phyloP scores from a whole-genome alignment of 805 yeast genomes.

The Starmerella kuoi region DNA sequence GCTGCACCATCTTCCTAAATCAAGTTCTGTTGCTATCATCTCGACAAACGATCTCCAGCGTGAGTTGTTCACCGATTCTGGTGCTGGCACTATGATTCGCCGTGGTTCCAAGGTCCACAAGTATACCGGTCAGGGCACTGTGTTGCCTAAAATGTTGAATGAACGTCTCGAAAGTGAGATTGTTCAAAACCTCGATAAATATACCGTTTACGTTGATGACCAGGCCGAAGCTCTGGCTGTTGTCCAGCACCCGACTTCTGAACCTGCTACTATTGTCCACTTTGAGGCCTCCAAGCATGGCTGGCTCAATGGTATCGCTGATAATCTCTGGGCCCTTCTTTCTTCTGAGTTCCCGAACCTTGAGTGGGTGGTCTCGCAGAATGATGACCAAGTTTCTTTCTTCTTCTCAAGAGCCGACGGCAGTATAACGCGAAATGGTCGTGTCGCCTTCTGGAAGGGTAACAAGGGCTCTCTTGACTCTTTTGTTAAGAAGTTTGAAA shows the following conservation, averaged over 20 bases:
- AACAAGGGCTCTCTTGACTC: slow-evolving; percentile 49
- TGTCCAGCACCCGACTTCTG: slow-evolving; percentile 40
- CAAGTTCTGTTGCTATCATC: slow-evolving; percentile 95
- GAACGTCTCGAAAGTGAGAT: slow-evolving; percentile 70
- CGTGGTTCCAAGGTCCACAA: slow-evolving; percentile 78
- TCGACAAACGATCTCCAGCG: slow-evolving; percentile 91
- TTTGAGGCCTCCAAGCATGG: slow-evolving; percentile 80
- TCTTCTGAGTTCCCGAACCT: slow-evolving; percentile 58
- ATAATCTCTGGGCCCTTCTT: slow-evolving; percentile 77
- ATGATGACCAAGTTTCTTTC: slow-evolving; percentile 84
- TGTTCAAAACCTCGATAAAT: slow-evolving; percentile 63
- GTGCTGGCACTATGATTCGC: slow-evolving; percentile 97
- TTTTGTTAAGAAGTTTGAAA: neutral
- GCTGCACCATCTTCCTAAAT: slow-evolving; percentile 85
- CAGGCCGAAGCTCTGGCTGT: slow-evolving; percentile 90
- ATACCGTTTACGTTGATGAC: slow-evolving; percentile 59
- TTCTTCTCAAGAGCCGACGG: slow-evolving; percentile 89
- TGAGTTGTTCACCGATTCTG: slow-evolving; percentile 94
- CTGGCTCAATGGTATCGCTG: slow-evolving; percentile 96
- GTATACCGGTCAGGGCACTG: slow-evolving; percentile 52
- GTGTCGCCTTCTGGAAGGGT: slow-evolving; percentile 92
- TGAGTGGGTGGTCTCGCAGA: slow-evolving; percentile 85
- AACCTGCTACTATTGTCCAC: slow-evolving; percentile 64
- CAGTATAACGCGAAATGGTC: slow-evolving; percentile 78
- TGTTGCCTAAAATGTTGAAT: slow-evolving; percentile 50